A percentile compares a stretch with the other conserved stretches of the same genome.
Conservation (phyloP, 345 rosid genomes). For the Pistacia integerrima region DNA sequence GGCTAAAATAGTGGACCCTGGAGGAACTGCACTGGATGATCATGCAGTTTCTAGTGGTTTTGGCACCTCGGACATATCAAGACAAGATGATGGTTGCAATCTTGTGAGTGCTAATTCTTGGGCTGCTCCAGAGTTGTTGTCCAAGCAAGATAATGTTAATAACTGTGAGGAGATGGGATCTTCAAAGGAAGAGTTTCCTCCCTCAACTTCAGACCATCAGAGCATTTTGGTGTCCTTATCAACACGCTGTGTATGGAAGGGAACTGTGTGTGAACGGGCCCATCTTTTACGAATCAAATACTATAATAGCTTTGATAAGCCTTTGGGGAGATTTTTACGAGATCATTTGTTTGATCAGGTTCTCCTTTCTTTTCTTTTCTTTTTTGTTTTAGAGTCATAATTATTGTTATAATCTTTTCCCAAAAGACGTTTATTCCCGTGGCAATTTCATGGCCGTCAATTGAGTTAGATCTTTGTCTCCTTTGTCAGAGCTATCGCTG, state of each 20-base stretch:
- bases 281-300: constrained; percentile 91
- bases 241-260: constrained; percentile 92
- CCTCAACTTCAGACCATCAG: constrained; percentile 90
- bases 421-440: constrained; percentile 1
- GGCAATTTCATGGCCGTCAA: background rate
- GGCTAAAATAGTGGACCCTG: constrained; percentile 20
- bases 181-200: constrained; percentile 82
- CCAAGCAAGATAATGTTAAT: constrained; percentile 33
- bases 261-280: constrained; percentile 86
- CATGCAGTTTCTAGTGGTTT: constrained; percentile 20
- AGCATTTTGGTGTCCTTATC: constrained; percentile 96
- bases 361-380: background rate
- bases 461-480: constrained; percentile 21
- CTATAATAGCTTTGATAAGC: constrained; percentile 92
- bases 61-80: constrained; percentile 25
- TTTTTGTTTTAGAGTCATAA: constrained; percentile 1
- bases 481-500: constrained; percentile 62
- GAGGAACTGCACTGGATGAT: constrained; percentile 19
- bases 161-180: constrained; percentile 49
- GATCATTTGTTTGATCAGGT: constrained; percentile 96
- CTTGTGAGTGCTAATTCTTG: constrained; percentile 27
- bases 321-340: constrained; percentile 83
- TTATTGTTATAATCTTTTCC: constrained; percentile 6
- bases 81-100: constrained; percentile 27
- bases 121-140: constrained; percentile 28